These are phyloP conservation scores for Monilinia aucupariae DNA, from an alignment of 2,329 filamentous ascomycete species.

Conservation along the genomic window DNA sequence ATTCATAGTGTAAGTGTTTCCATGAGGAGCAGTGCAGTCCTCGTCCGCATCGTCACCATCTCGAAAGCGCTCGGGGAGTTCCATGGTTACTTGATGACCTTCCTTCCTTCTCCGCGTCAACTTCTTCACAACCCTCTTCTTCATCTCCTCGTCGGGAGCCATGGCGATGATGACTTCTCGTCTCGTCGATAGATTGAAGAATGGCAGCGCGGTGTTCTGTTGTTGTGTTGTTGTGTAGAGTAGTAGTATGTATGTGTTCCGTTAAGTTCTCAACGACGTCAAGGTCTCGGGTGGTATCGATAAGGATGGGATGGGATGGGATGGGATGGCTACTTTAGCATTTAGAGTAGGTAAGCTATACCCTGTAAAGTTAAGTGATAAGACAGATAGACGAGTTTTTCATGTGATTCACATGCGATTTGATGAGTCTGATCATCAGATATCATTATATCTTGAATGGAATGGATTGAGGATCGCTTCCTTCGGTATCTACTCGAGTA, in stretches of 20 bases:
- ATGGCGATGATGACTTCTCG: slow-evolving; percentile 20
- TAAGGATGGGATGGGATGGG: slow-evolving; percentile 14
- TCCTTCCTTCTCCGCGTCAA: slow-evolving; percentile 41
- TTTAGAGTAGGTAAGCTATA: background rate
- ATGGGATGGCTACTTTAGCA: too few species aligned
- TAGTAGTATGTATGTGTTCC: too few species aligned
- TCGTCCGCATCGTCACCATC: slow-evolving; percentile 55
- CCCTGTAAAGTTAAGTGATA: background rate
- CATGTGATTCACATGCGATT: slow-evolving; percentile 5
- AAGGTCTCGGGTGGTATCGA: slow-evolving; percentile 9
- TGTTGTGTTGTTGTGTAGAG: background rate
- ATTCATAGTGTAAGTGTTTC: slow-evolving; percentile 58
- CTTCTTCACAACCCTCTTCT: slow-evolving; percentile 40
- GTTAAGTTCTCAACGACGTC: background rate
- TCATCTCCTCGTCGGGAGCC: slow-evolving; percentile 39
- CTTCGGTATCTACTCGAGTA: background rate
- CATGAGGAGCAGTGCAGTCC: slow-evolving; percentile 54
- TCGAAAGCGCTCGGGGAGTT: slow-evolving; percentile 53
- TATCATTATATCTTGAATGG: background rate
- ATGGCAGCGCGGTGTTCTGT: background rate
- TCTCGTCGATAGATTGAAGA: background rate
- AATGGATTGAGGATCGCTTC: background rate
- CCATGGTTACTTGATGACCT: slow-evolving; percentile 41
- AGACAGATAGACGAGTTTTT: background rate
- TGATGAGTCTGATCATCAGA: background rate